Base-by-base conservation (phyloP, 768 basidiomycete species). In the Tulasnella sp. region DNA sequence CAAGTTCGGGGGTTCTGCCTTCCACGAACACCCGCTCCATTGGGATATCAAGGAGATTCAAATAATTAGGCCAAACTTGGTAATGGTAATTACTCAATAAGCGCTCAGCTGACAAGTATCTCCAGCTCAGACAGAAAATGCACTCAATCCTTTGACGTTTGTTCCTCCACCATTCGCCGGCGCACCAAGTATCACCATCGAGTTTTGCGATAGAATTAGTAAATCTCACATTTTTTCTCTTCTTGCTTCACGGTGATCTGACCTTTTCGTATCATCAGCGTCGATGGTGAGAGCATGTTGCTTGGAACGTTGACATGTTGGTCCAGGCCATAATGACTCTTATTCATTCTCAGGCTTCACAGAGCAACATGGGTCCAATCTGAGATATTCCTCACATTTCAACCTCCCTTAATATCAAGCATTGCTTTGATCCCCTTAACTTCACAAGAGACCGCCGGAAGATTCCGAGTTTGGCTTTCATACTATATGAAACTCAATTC, bases 341-440 rank as follows among this genome's bases (percentile, higher is more conserved):
- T 40, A 32, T 33, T 41, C 37, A 48, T 33, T 45, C 45, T 29
- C 60, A 92, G 91, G 91, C 73, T 91, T 33, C 90, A 92, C 58
- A 75, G 91, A 59, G 91, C 92, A 28, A 79, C 78, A 9, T 96
- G 92, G 92, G 74, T 81, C n/a, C 83, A 87, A 55, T 95, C 91
- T 0, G 92, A 95, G 59, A 72, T 96, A 13, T 75, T 91, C 58
- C 66, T 93, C 31, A 95, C 92, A 1, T 96, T 96, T 64, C 83
- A 89, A 9, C 77, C 86, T 24, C 89, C 89, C 0, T 61, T 67
- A 1, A 66, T 95, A 48, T 71, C 70, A 40, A 71, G 73, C 39
- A 77, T 92, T 48, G 74, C 79, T 9, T 67, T 93, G 39, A 64
- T 85, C 16, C 90, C 92, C 16, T 69, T 79, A 47, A 84, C 79